Evolutionary conservation across 1,139 yeast species (phyloP), one percentile per base, ranked within the genome.

Genomic region (Sugiyamaella paludigena): DNA sequence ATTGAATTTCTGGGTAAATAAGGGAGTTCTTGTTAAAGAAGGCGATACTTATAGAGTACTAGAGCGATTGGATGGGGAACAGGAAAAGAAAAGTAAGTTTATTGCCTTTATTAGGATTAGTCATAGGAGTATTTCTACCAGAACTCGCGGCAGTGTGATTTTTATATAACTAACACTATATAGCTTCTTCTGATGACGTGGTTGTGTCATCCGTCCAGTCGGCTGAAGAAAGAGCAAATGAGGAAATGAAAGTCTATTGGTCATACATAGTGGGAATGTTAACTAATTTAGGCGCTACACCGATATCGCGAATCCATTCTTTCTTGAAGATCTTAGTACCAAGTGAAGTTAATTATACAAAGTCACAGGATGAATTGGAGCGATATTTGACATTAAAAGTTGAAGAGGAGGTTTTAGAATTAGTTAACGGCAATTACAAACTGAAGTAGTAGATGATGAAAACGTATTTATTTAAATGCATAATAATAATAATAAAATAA

Each of bases 231-330:
- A 56, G 61, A 34, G 59, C 65, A 9, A 56, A 58, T 35, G 73
- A 69, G 43, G 74, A 70, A 45, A 69, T 72, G 72, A 58, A 64
- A 31, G 58, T 66, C 7, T 72, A 65, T 58, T 73, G 77, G 75
- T 77, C 81, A 0, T 78, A 75, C 55, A 73, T 81, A 33, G 67
- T 63, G 12, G 81, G 80, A 1, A 80, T 81, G 79, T 65, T 81
- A 37, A 77, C 76, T 4, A 81, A 80, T 52, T 65, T 80, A 43
- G 83, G 82, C 0, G 60, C 77, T 0, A 62, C 79, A 52, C 76
- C 79, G 4, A 61, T 71, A 2, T 74, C 69, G 13, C 70, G 77
- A 51, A 76, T 82, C 29, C 83, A 80, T 50, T 72, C 78, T 9
- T 78, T 81, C 57, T 64, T 82, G 47, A 71, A 70, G 39, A 73